These are phyloP conservation scores for Eragrostis tef DNA, from an alignment of 202 grass and related monocot genomes.

Conservation along the genomic window DNA sequence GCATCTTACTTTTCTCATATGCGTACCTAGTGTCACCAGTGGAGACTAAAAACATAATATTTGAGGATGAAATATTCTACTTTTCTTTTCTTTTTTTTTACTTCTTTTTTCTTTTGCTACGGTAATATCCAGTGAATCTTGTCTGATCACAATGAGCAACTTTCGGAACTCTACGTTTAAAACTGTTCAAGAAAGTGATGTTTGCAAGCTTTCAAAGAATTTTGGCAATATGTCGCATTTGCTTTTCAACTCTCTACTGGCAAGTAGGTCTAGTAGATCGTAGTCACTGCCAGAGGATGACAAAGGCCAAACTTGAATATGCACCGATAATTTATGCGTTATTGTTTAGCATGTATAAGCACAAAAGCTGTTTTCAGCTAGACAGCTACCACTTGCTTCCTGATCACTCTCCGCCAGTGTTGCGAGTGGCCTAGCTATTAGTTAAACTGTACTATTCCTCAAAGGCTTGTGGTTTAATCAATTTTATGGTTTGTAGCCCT, in stretches of 20 bases:
- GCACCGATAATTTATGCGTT: no score
- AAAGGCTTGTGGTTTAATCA: neutral
- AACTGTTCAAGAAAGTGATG: constrained; percentile 9
- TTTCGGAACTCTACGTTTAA: neutral
- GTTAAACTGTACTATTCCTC: constrained; percentile 4
- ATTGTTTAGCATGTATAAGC: no score
- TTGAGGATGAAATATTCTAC: neutral
- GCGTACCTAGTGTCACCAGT: constrained; percentile 3
- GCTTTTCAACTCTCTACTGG: no score
- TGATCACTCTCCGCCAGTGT: no score
- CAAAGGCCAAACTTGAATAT: no score
- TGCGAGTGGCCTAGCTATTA: constrained; percentile 20
- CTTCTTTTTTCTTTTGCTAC: neutral
- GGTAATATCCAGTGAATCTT: constrained; percentile 2
- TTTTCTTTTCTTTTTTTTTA: neutral
- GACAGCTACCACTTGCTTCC: no score
- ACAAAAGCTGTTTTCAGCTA: no score
- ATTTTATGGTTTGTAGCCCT: constrained; percentile 14
- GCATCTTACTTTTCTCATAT: constrained; percentile 14
- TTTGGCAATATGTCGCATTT: neutral
- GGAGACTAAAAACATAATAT: constrained; percentile 3
- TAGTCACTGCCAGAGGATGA: no score
- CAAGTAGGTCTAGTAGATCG: no score
- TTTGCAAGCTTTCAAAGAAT: constrained; percentile 28
- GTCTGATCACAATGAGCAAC: neutral